Conservation (phyloP, 441 rosid genomes). For the Brassica hybrid region DNA sequence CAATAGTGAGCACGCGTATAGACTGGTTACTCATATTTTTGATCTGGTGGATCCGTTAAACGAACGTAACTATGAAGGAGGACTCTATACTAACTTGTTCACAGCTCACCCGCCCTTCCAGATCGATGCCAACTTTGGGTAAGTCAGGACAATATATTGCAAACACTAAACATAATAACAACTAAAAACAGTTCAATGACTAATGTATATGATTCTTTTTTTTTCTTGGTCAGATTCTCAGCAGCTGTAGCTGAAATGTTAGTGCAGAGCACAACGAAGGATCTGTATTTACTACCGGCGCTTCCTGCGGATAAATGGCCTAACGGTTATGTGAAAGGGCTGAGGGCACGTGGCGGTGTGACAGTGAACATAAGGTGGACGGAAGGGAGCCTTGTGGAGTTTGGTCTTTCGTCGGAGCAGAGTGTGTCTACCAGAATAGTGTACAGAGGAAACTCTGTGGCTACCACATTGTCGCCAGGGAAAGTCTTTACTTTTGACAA, state of each 20-base stretch:
- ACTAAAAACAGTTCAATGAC: background rate
- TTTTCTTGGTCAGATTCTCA: constrained; percentile 54
- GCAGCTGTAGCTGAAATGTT: constrained; percentile 91
- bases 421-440: constrained; percentile 49
- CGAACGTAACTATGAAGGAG: constrained; percentile 73
- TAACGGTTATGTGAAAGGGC: constrained; percentile 70
- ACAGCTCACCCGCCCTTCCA: constrained; percentile 96
- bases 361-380: constrained; percentile 73
- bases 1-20: constrained; percentile 75
- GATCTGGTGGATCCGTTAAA: constrained; percentile 73
- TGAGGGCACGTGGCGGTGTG: constrained; percentile 78
- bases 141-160: constrained; percentile 31
- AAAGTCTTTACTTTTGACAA: constrained; percentile 57
- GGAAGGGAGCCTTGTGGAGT: constrained; percentile 77
- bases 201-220: background rate
- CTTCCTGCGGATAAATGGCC: constrained; percentile 82
- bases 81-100: constrained; percentile 87
- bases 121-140: constrained; percentile 97
- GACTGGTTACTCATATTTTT: constrained; percentile 72
- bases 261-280: constrained; percentile 75
- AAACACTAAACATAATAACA: background rate
- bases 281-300: constrained; percentile 85
- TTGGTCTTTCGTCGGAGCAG: constrained; percentile 51
- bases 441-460: constrained; percentile 56
- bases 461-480: constrained; percentile 49